These are phyloP conservation scores for Colletotrichum noveboracense DNA, from an alignment of 2,329 filamentous ascomycete species.

Conservation along the genomic window DNA sequence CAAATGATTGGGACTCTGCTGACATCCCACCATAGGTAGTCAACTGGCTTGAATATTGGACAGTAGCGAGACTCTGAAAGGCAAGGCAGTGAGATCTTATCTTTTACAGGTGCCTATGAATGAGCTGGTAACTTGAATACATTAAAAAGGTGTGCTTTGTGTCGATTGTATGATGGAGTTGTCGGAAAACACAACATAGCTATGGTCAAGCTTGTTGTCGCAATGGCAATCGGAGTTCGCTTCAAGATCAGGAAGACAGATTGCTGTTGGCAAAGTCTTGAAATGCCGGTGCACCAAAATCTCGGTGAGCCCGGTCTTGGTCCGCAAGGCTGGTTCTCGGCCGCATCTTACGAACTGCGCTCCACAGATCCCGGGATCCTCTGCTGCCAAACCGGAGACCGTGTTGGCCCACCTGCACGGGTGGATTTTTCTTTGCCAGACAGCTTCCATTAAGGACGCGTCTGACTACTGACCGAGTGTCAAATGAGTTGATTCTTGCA, in stretches of 20 bases:
- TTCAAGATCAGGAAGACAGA: neutral
- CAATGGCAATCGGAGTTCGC: neutral
- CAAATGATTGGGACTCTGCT: neutral
- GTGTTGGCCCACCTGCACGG: neutral
- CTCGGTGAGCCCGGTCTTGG: neutral
- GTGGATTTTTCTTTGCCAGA: neutral
- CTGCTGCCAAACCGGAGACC: neutral
- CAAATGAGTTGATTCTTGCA: neutral
- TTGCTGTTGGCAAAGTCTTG: neutral
- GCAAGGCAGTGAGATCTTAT: neutral
- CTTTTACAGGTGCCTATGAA: neutral
- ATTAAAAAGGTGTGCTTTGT: neutral
- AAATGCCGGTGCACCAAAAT: neutral
- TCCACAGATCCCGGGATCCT: neutral
- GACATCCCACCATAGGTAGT: neutral
- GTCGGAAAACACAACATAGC: neutral
- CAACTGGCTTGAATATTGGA: neutral
- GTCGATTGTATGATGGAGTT: neutral
- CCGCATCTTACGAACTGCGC: neutral
- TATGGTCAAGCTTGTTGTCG: neutral
- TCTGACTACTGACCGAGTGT: neutral
- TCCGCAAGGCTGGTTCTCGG: neutral
- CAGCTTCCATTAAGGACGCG: neutral
- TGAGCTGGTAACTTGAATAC: neutral
- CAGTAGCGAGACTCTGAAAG: neutral